Evolutionary conservation across 2,329 filamentous ascomycete species (phyloP), one percentile per base, ranked within the genome.

Genomic region (Sclerotinia nivalis): DNA sequence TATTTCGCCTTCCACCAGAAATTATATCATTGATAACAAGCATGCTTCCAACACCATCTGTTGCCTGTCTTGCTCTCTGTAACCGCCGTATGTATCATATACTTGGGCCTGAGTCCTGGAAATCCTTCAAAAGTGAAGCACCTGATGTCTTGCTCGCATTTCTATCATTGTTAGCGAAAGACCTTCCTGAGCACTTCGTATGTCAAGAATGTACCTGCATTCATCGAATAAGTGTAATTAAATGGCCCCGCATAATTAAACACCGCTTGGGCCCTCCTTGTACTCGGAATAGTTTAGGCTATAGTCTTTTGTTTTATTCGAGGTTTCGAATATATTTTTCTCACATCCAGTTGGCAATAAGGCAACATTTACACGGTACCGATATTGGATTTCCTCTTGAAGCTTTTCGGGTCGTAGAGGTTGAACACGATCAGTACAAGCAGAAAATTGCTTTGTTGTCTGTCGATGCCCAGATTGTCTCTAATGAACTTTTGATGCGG

Each of bases 401-500:
- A n/a, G 49, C 49, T 10, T 64, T 69, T 37, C 34, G 13, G 8
- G 2, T 25, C 37, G 22, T 22, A n/a, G 59, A 45, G 6, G 34
- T 54, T 43, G 43, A 28, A 64, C 31, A 65, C 10, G 18, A 20
- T 25, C 22, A 15, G 37, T 1, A 6, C 12, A 13, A 12, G 5
- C n/a, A 25, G 13, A 49, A 34, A 25, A 56, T 37, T n/a, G 20
- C 10, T n/a, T 15, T 65, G 7, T 5, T 56, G n/a, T 69, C 67
- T 25, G 18, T 49, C n/a, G 67, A 69, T 43, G 58, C 67, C 59
- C 47, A 55, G 25, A 56, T 69, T 47, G 49, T 49, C 28, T 45
- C 49, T 13, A 47, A 65, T 9, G 67, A 69, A 18, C 49, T 64
- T 69, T 20, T 65, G 31, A 62, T 74, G 64, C 71, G 72, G 37